Base-by-base conservation (phyloP, 306 rosid species). In the Dalbergia cultrata region DNA sequence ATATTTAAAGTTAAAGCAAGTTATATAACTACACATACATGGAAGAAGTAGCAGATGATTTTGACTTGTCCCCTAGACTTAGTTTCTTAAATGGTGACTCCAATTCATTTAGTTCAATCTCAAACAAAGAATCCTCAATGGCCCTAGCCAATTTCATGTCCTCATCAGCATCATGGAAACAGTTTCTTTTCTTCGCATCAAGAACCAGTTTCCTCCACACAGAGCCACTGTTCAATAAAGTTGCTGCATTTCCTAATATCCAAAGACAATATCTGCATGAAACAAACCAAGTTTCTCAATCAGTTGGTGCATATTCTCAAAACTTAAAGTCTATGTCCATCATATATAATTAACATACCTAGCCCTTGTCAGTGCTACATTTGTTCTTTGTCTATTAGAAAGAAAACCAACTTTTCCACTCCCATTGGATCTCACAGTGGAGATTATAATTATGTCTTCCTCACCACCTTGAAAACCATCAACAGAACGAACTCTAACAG, bases 381-480 rank as follows among this genome's bases (percentile, higher is more conserved):
- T 92, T 18, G 89, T 74, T 78, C 94, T 85, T 66, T 85, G 91
- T 13, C 50, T 54, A 31, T 83, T 85, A 0, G 89, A 86, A 72
- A 90, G 87, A 74, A 88, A 90, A 26, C 97, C 92, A 4, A 92
- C 78, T 21, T 72, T 67, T 33, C 90, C 92, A 14, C 39, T 65
- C 7, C 13, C 74, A 61, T 88, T 87, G 1, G 81, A 70, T 68
- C 89, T 85, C 11, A 87, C 92, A 9, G 90, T 83, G 3, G 87
- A 88, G 12, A 70, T 72, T 35, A 81, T 66, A 6, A 89, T 91
- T 9, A 91, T 86, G 64, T 91, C 97, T 57, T 91, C 90, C 41
- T 91, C 93, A 6, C 92, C 90, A 0, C 93, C 93, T 89, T 91
- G 97, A 82, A 91, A 89, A 1, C 92, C 93, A 72, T 89, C 97